Percentiles rank a stretch among this genome's conserved stretches.
Evolutionary conservation across 805 yeast genomes (phyloP).

Genomic region (Myxozyma mucilagina): DNA sequence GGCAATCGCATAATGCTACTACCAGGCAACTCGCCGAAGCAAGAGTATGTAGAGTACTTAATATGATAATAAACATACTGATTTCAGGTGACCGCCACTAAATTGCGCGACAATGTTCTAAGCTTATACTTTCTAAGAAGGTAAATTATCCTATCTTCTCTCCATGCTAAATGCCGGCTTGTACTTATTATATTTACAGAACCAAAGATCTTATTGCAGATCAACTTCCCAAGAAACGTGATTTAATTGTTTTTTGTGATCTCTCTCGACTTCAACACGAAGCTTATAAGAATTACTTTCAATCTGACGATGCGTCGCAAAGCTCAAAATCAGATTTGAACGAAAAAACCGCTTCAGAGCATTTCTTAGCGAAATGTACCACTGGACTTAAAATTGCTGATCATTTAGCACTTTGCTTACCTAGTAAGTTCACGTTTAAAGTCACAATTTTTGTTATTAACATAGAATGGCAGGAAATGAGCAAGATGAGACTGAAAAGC

Average conservation of each 20-base stretch:
- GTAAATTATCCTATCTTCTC: background rate
- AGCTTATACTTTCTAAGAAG: background rate
- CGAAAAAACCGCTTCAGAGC: slow-evolving; percentile 3
- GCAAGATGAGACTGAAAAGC: background rate
- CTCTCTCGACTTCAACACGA: slow-evolving; percentile 16
- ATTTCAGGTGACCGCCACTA: background rate
- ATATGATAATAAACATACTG: background rate
- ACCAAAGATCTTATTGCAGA: slow-evolving; percentile 29
- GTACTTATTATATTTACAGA: background rate
- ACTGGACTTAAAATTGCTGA: slow-evolving; percentile 16
- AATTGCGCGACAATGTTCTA: background rate
- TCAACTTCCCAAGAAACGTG: slow-evolving; percentile 27
- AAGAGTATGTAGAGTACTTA: background rate
- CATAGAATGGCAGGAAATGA: slow-evolving; percentile 8
- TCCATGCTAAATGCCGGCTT: background rate
- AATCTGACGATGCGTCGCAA: slow-evolving; percentile 1
- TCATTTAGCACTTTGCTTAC: slow-evolving; percentile 26
- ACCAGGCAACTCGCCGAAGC: slow-evolving; percentile 12
- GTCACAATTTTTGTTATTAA: background rate
- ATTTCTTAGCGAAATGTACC: slow-evolving; percentile 15
- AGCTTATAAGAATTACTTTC: slow-evolving; percentile 22
- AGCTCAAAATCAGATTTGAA: background rate
- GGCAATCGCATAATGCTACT: slow-evolving; percentile 25
- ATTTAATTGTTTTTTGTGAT: slow-evolving; percentile 24
- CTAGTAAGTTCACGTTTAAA: slow-evolving; percentile 1